These are phyloP conservation scores for Didymella segeticola DNA, from an alignment of 2,329 filamentous ascomycete species.

Conservation along the genomic window DNA sequence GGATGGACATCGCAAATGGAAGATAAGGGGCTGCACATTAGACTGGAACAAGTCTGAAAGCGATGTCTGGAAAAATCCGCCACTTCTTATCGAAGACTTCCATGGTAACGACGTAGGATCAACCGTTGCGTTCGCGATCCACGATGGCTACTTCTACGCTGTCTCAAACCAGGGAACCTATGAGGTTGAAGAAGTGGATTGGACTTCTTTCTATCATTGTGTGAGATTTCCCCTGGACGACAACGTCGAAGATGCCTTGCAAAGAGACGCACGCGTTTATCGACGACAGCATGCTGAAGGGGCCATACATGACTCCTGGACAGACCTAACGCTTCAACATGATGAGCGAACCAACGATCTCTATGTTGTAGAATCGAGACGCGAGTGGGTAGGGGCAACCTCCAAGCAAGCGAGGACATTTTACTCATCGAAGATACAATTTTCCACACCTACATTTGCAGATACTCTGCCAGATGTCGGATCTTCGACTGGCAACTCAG, in stretches of 20 bases:
- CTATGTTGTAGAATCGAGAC: conserved; percentile 70
- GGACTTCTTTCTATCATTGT: conserved; percentile 73
- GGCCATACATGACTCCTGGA: conserved; percentile 77
- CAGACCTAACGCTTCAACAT: conserved; percentile 66
- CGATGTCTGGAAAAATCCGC: background rate
- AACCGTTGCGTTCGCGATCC: conserved; percentile 74
- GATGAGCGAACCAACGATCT: conserved; percentile 66
- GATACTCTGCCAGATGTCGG: conserved; percentile 13
- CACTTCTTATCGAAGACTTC: conserved; percentile 63
- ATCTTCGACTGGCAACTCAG: background rate
- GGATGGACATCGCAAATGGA: conserved; percentile 68
- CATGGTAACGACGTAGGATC: conserved; percentile 70
- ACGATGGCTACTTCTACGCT: conserved; percentile 71
- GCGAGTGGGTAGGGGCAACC: conserved; percentile 66
- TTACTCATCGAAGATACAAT: conserved; percentile 67
- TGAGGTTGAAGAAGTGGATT: conserved; percentile 68
- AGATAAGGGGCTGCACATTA: conserved; percentile 56
- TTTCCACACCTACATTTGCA: conserved; percentile 20
- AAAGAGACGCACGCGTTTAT: conserved; percentile 63
- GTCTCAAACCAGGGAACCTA: conserved; percentile 70
- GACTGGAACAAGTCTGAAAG: background rate
- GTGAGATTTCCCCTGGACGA: conserved; percentile 65
- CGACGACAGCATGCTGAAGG: conserved; percentile 73
- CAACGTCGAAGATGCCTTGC: conserved; percentile 50
- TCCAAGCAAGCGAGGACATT: conserved; percentile 69